These are phyloP conservation scores for Santalum album DNA, from an alignment of 164 flowering plant species.

Conservation along the genomic window DNA sequence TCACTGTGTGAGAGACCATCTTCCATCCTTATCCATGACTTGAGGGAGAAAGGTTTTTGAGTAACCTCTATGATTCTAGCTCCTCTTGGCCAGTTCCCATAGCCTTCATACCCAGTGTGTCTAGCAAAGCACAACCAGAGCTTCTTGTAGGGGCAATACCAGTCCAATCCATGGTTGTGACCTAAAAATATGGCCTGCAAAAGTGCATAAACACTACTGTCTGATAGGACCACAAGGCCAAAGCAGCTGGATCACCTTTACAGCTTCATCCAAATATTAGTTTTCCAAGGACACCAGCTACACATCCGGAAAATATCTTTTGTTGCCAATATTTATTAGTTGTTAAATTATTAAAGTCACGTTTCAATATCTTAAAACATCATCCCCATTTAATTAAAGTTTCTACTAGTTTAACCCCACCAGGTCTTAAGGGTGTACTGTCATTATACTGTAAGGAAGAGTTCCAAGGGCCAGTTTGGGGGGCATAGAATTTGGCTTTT, in stretches of 20 bases:
- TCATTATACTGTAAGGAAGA: too few relatives aligned
- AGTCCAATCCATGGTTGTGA: slow-evolving; percentile 88
- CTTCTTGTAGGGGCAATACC: slow-evolving; percentile 81
- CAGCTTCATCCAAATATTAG: background rate
- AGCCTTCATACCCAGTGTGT: slow-evolving; percentile 93
- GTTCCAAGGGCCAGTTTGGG: too few relatives aligned
- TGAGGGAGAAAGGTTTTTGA: slow-evolving; percentile 55
- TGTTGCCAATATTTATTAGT: too few relatives aligned
- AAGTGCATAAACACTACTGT: background rate
- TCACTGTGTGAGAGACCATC: slow-evolving; percentile 58
- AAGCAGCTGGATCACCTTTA: background rate
- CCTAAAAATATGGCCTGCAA: too few relatives aligned
- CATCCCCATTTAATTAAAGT: too few relatives aligned
- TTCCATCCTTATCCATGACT: slow-evolving; percentile 94
- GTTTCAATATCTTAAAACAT: too few relatives aligned
- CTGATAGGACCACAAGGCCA: background rate
- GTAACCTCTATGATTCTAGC: too few relatives aligned
- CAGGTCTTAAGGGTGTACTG: too few relatives aligned
- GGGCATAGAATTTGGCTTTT: too few relatives aligned
- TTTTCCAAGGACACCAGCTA: background rate
- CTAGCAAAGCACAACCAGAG: slow-evolving; percentile 89
- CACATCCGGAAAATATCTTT: too few relatives aligned
- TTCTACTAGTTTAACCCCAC: too few relatives aligned
- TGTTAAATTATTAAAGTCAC: too few relatives aligned
- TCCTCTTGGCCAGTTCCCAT: slow-evolving; percentile 80